These are phyloP conservation scores for Acorus calamus DNA, from an alignment of 106 monocot species.

Conservation along the genomic window DNA sequence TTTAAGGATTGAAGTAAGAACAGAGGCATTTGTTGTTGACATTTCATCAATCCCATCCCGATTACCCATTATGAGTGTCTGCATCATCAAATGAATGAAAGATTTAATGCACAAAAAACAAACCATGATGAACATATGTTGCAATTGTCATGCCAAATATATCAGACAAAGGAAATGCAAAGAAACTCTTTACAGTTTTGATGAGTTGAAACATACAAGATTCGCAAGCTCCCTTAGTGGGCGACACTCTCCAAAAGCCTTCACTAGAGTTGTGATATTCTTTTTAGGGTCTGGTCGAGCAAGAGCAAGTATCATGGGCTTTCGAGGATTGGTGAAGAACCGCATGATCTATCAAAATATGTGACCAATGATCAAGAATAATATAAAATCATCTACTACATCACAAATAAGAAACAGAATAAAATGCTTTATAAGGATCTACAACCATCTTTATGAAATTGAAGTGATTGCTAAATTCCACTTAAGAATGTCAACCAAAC, in stretches of 20 bases:
- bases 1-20: conserved; percentile 76
- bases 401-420: background rate
- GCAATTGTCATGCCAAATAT: too few relatives aligned
- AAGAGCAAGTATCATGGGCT: conserved; percentile 98
- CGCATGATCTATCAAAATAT: conserved; percentile 70
- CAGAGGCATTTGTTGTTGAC: conserved; percentile 68
- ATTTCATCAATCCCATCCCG: conserved; percentile 94
- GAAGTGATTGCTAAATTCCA: background rate
- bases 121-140: background rate
- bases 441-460: background rate
- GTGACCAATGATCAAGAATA: background rate
- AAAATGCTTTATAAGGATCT: background rate
- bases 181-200: background rate
- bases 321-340: conserved; percentile 91
- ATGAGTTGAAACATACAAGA: conserved; percentile 35
- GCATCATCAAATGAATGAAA: conserved; percentile 6
- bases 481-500: background rate
- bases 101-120: background rate
- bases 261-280: conserved; percentile 84
- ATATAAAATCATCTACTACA: too few relatives aligned
- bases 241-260: conserved; percentile 91
- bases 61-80: conserved; percentile 97
- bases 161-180: background rate
- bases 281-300: conserved; percentile 97
- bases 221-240: conserved; percentile 92